Base-by-base conservation (phyloP, 2,329 filamentous ascomycete species). In the Fusarium sp. region DNA sequence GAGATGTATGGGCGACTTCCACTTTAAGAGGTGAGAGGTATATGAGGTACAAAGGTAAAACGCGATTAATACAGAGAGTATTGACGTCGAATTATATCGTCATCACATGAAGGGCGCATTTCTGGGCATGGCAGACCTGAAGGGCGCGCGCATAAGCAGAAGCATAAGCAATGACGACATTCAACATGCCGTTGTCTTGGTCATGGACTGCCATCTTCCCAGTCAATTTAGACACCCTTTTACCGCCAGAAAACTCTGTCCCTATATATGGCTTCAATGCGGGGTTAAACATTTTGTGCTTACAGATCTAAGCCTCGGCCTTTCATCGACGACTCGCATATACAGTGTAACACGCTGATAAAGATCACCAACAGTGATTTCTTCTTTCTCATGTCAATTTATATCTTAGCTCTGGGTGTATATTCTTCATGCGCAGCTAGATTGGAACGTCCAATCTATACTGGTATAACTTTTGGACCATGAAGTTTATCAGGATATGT, bases 361-460 rank as follows among this genome's bases (percentile, higher is more conserved):
- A 15, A 10, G 25, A 4, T 15, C 25, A 12, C 16, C 6, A 23
- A 18, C 16, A 7, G 4, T 18, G 41, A 16, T 9, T 4, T 9
- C 3, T 19, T 6, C n/a, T 9, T 9, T 25, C 3, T n/a, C 6
- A 7, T 10, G 1, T 4, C 1, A 8, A 44, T 1, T 12, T 4
- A 15, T 5, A 7, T 4, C 18, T 15, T 4, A 10, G 5, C 8
- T 21, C 12, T 15, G 12, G 7, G 5, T 27, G 11, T 3, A 3
- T 0, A 10, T 21, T 19, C 4, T 27, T 7, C 5, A 14, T 6
- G 11, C 11, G 5, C 18, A 14, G 23, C 4, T 19, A 6, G 11
- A 21, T 45, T 4, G 8, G 14, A 4, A 19, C 4, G 11, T 4
- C 0, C 42, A 3, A 5, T 7, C 11, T 10, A 25, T 3, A n/a